Conservation (phyloP, 2,329 filamentous ascomycete genomes). For the Fusarium poae region DNA sequence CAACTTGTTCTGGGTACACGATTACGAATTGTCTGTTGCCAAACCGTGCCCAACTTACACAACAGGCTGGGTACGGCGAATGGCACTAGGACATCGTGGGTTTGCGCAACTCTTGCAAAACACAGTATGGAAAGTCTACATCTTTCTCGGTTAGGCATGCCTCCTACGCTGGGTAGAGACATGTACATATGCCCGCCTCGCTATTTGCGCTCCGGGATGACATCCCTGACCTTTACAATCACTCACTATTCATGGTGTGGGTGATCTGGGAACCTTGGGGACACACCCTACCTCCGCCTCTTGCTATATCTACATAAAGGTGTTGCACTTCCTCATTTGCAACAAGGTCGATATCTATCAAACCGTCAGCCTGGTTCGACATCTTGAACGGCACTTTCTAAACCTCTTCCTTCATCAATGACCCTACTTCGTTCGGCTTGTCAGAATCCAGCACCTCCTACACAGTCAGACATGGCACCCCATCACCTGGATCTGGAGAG, state of each 20-base stretch:
- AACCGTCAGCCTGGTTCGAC: neutral
- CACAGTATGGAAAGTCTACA: slow-evolving; percentile 4
- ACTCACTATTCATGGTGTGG: slow-evolving; percentile 1
- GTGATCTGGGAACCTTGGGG: slow-evolving; percentile 4
- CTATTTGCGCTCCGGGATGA: slow-evolving; percentile 3
- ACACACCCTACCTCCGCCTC: neutral
- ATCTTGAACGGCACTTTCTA: slow-evolving; percentile 2
- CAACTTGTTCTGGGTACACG: slow-evolving; percentile 20
- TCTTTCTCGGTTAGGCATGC: slow-evolving; percentile 18
- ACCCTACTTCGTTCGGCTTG: slow-evolving; percentile 29
- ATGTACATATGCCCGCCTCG: slow-evolving; percentile 19
- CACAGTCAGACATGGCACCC: slow-evolving; percentile 31
- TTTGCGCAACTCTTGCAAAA: slow-evolving; percentile 16
- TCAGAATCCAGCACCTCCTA: slow-evolving; percentile 9
- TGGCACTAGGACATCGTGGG: slow-evolving; percentile 1
- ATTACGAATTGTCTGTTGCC: slow-evolving; percentile 18
- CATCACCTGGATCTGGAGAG: slow-evolving; percentile 26
- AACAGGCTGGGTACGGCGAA: slow-evolving; percentile 15
- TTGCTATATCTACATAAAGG: slow-evolving; percentile 25
- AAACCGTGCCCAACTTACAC: slow-evolving; percentile 21
- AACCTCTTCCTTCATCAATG: slow-evolving; percentile 19
- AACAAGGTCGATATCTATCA: neutral
- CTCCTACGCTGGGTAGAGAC: slow-evolving; percentile 14
- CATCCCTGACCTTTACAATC: slow-evolving; percentile 11
- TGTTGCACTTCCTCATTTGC: slow-evolving; percentile 21